Evolutionary conservation across 495 filamentous ascomycete species (phyloP).

Genomic region (Coniosporium apollinis): DNA sequence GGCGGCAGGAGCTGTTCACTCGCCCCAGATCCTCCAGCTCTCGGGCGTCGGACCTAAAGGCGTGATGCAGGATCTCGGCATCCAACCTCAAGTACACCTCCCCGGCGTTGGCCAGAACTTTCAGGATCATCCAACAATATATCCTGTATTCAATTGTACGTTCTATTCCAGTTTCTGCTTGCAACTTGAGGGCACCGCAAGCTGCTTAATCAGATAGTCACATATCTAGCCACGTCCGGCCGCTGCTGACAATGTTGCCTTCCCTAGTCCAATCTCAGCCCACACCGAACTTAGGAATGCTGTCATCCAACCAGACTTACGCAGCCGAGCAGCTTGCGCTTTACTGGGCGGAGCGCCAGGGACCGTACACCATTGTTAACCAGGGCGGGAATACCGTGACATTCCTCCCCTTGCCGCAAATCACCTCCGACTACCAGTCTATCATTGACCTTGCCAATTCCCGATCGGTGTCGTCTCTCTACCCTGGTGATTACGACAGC

Average conservation of each 20-base stretch:
- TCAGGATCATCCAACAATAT: slow-evolving; percentile 21
- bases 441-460: slow-evolving; percentile 21
- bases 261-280: slow-evolving; percentile 1
- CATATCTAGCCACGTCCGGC: too few species aligned
- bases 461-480: slow-evolving; percentile 19
- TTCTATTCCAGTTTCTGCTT: not conserved
- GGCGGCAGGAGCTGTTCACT: slow-evolving; percentile 32
- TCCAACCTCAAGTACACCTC: slow-evolving; percentile 28
- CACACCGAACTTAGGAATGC: not conserved
- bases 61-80: slow-evolving; percentile 26
- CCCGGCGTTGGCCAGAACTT: slow-evolving; percentile 38
- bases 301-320: slow-evolving; percentile 25
- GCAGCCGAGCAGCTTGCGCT: slow-evolving; percentile 24
- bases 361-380: slow-evolving; percentile 20
- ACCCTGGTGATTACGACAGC: slow-evolving; percentile 20
- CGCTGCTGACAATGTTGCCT: not conserved
- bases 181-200: not conserved
- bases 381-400: slow-evolving; percentile 22
- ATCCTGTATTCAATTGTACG: not conserved
- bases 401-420: slow-evolving; percentile 20
- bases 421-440: slow-evolving; percentile 16
- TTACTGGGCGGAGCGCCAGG: too few species aligned
- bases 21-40: slow-evolving; percentile 39
- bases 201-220: too few species aligned
- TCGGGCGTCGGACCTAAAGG: slow-evolving; percentile 35